Evolutionary conservation across 2,329 filamentous ascomycete species (phyloP), one percentile per base, ranked within the genome.

Genomic region (Alternaria conjuncta): DNA sequence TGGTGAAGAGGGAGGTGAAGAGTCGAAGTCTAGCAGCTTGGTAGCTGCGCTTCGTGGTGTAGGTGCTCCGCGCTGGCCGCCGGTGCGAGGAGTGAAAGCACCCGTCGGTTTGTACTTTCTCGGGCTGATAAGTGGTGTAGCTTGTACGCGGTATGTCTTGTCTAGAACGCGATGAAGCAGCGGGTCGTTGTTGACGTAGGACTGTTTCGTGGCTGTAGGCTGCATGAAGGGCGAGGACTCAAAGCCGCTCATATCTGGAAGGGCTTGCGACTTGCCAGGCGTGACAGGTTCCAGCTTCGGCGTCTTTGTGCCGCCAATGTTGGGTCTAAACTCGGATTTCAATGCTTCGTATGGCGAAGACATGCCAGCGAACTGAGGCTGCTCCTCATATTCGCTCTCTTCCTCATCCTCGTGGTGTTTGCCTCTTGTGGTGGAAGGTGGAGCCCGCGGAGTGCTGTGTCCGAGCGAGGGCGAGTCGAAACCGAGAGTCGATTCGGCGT

Each of bases 91-190:
- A 1, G 80, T 81, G 32, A 78, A 76, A 0, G 72, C 76, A 12
- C 73, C 73, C 4, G 75, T 75, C 1, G 80, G 78, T 26, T 82
- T 83, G 68, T 83, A 82, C 62, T 83, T 83, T 6, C 78, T 78
- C 44, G 82, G 83, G 10, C 89, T 90, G n/a, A 89, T 90, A 70
- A 96, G 90, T 0, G 96, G 96, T 10, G 96, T 99, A 6, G 95
- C 93, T 80, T 96, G 93, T 23, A 99, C 86, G 30, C 95, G 92
- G 83, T 97, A 99, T 61, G 92, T 97, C 81, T 96, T 97, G 84
- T 98, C 94, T 6, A 97, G 88, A n/a, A 98, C 86, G 62, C 92
- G 92, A 79, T 98, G 95, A 44, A 99, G 86, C 9, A 98, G 85
- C 3, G 92, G 92, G 75, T 97, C 93, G 64, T 89, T 87, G 72